Base-by-base conservation (phyloP, 805 yeast species). In the Spathaspora boniae region DNA sequence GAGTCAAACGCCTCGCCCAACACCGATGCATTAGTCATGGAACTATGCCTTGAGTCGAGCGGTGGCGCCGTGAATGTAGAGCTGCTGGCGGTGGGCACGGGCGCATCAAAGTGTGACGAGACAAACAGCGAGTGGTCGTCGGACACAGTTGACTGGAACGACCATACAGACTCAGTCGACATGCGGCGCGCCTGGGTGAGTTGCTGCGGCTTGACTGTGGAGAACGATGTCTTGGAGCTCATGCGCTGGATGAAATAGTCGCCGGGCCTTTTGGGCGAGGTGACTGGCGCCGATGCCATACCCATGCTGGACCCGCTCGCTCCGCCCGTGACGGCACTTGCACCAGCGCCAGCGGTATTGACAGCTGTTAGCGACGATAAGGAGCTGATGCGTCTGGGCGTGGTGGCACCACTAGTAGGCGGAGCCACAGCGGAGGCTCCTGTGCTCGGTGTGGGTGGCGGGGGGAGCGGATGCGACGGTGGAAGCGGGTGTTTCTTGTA, bases 171-270 rank as follows among this genome's bases (percentile, higher is more conserved):
- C 16, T 59, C 65, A 3, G 61, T 61, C 8, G 68, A 60, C 4
- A 39, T 39, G 2, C 69, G 68, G 26, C 67, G 35, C 3, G 23
- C n/a, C n/a, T n/a, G 21, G 6, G 16, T 15, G 16, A n/a, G 4
- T 5, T 3, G 7, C n/a, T 6, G 21, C 21, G 26, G 23, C 6
- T 4, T 15, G 8, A 5, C 5, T 14, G 20, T 15, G 37, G 46
- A 48, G 5, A 46, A 16, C 6, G 53, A 35, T 34, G 53, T 51
- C 20, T 34, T 38, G 3, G 31, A 15, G 29, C 51, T 51, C 29
- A 64, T 38, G 37, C 58, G 60, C 37, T 54, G 56, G 25, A 63
- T 52, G 38, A 53, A 66, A 46, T 62, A 64, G 37, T 66, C 71
- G 20, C 70, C 62, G 4, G 72, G 72, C 18, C 72, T 45, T 41